Conservation (phyloP, 192 early-diverging fungal genomes). For the Backusella macrospora region DNA sequence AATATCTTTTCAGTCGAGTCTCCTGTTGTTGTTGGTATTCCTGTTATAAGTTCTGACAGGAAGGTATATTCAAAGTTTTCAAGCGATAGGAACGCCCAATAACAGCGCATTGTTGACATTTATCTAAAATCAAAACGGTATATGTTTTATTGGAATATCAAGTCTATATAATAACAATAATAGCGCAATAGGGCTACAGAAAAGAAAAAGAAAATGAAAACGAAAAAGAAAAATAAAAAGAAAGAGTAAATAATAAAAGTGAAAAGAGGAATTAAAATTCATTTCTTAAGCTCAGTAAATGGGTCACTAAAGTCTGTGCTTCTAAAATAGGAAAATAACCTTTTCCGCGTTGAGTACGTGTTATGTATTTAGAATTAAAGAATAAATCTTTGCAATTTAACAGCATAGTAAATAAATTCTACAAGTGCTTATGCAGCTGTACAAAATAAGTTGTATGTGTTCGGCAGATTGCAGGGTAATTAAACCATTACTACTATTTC, state of each 20-base stretch:
- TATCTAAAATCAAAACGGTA: neutral
- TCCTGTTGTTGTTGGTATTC: neutral
- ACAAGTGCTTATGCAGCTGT: neutral
- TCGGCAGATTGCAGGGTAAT: neutral
- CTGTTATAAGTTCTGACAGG: slow-evolving; percentile 1
- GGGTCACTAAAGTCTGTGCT: neutral
- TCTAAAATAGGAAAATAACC: neutral
- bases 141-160: too few species aligned
- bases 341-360: neutral
- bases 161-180: too few species aligned
- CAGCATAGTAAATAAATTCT: neutral
- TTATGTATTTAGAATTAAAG: neutral
- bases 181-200: neutral
- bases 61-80: neutral
- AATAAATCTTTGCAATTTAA: neutral
- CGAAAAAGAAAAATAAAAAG: neutral
- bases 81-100: slow-evolving; percentile 15
- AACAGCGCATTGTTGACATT: slow-evolving; percentile 6
- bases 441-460: neutral
- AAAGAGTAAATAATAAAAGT: neutral
- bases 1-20: neutral
- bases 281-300: neutral
- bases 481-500: too few species aligned
- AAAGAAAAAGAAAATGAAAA: neutral
- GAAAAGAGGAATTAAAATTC: neutral